Percentiles rank a stretch among this genome's conserved stretches.
These are phyloP conservation scores for Angomonas desouzai DNA, from an alignment of 208 protist species.

Conservation along the genomic window DNA sequence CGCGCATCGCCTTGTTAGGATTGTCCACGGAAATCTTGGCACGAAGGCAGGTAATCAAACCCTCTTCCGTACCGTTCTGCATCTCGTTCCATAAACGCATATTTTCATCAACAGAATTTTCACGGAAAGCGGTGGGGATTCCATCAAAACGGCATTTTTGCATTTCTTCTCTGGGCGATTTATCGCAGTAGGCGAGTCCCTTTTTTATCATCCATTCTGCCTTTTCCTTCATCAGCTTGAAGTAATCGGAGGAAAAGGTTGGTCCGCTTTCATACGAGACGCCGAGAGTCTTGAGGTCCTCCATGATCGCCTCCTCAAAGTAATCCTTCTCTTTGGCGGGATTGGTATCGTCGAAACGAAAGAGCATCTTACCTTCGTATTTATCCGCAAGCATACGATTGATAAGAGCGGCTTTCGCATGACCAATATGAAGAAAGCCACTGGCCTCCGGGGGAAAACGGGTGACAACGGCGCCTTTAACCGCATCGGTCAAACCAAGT, in stretches of 20 bases:
- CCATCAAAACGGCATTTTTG: constrained; percentile 90
- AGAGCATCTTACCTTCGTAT: constrained; percentile 97
- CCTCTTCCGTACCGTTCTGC: constrained; percentile 81
- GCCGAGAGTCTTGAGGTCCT: constrained; percentile 92
- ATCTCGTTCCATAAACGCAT: constrained; percentile 95
- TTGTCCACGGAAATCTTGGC: constrained; percentile 96
- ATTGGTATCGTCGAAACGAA: constrained; percentile 99
- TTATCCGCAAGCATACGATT: constrained; percentile 96
- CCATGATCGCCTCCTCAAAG: constrained; percentile 95
- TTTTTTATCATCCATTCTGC: constrained; percentile 88
- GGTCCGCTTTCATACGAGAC: constrained; percentile 85
- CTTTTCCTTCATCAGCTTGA: constrained; percentile 93
- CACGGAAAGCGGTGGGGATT: constrained; percentile 86
- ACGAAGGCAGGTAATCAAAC: constrained; percentile 91
- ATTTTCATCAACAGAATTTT: constrained; percentile 94
- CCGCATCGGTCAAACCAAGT: constrained; percentile 71
- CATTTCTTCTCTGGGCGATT: constrained; percentile 95
- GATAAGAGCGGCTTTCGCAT: constrained; percentile 98
- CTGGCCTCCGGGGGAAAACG: constrained; percentile 97
- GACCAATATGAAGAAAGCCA: constrained; percentile 98
- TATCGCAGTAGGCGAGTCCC: constrained; percentile 96
- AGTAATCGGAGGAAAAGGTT: constrained; percentile 97
- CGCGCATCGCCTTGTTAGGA: constrained; percentile 96
- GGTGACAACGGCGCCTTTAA: constrained; percentile 91
- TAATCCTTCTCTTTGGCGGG: constrained; percentile 97